These are phyloP conservation scores for Fistulinella cinereoalba DNA, from an alignment of 1,284 basidiomycete species.

Conservation along the genomic window DNA sequence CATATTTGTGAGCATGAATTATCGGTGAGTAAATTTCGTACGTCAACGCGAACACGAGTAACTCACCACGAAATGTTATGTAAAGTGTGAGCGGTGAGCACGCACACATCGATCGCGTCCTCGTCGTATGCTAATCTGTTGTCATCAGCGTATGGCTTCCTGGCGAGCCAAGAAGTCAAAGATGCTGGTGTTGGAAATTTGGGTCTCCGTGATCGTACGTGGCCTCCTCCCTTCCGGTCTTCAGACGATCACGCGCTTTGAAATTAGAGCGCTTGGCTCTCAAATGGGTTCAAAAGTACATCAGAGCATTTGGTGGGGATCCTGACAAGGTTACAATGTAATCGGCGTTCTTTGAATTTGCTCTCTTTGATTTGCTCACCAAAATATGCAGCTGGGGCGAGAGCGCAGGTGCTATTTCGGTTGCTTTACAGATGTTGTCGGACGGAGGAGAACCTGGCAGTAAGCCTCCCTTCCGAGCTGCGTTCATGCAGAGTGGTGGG, in stretches of 20 bases:
- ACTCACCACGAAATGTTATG: background rate
- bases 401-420: slow-evolving; percentile 34
- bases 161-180: slow-evolving; percentile 47
- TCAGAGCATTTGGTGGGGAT: slow-evolving; percentile 35
- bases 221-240: background rate
- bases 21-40: slow-evolving; percentile 19
- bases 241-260: background rate
- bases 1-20: slow-evolving; percentile 37
- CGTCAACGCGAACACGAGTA: background rate
- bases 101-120: slow-evolving; percentile 27
- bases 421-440: slow-evolving; percentile 29
- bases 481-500: slow-evolving; percentile 34
- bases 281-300: slow-evolving; percentile 47
- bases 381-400: slow-evolving; percentile 27
- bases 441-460: slow-evolving; percentile 23
- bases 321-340: slow-evolving; percentile 37
- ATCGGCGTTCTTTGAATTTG: background rate
- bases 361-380: background rate
- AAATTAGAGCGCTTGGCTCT: slow-evolving; percentile 39
- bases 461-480: slow-evolving; percentile 34
- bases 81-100: slow-evolving; percentile 27
- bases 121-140: slow-evolving; percentile 13
- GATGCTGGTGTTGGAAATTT: slow-evolving; percentile 51
- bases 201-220: slow-evolving; percentile 52
- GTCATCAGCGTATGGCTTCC: slow-evolving; percentile 42